Percentiles rank a stretch among this genome's conserved stretches.
Evolutionary conservation across 106 monocot species (phyloP).

Genomic region (Agapanthus africanus): DNA sequence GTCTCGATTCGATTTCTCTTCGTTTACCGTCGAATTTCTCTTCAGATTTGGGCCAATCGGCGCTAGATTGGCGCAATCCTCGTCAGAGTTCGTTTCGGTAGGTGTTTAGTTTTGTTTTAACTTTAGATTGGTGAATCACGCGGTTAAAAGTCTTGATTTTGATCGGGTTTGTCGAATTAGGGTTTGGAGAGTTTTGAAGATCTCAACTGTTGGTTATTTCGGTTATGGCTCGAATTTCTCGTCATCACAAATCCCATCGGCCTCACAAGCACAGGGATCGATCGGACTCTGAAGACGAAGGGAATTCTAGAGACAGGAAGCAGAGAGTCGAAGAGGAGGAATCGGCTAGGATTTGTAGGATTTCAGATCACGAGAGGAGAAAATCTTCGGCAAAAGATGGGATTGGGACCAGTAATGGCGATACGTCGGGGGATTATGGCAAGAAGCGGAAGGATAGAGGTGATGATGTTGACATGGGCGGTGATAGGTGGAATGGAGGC

Average conservation of each 20-base stretch:
- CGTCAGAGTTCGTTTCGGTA: neutral
- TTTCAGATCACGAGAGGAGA: conserved; percentile 42
- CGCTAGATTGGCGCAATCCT: neutral
- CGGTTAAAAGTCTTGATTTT: neutral
- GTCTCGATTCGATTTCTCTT: neutral
- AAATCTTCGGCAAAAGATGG: conserved; percentile 33
- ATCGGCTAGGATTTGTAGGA: conserved; percentile 49
- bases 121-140: neutral
- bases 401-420: conserved; percentile 27
- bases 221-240: conserved; percentile 50
- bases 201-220: neutral
- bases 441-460: conserved; percentile 58
- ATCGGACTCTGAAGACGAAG: conserved; percentile 44
- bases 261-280: conserved; percentile 39
- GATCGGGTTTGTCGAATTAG: conserved; percentile 12
- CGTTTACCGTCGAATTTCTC: neutral
- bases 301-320: conserved; percentile 20
- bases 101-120: neutral
- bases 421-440: conserved; percentile 24
- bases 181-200: conserved; percentile 26
- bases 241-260: conserved; percentile 52
- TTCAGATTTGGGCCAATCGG: conserved; percentile 1
- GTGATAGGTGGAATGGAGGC: conserved; percentile 54
- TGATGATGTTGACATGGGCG: conserved; percentile 14
- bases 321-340: conserved; percentile 21